These are phyloP conservation scores for Tetradesmus lagerheimii DNA, from an alignment of 139 green algal genomes.

Conservation along the genomic window DNA sequence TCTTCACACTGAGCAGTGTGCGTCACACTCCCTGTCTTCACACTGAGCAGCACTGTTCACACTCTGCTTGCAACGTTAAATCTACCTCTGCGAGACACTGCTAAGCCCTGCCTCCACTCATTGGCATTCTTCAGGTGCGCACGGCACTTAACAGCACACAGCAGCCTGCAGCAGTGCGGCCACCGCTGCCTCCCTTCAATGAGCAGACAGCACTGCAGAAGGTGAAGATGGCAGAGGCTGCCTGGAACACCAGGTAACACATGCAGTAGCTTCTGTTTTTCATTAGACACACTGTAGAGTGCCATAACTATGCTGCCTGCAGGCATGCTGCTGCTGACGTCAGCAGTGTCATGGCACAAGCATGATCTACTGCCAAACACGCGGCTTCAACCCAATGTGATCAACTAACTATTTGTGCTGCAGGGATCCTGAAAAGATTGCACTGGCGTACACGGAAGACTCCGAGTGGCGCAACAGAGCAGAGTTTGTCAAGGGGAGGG, in stretches of 20 bases:
- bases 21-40: neutral
- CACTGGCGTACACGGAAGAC: conserved; percentile 70
- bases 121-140: neutral
- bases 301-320: no score
- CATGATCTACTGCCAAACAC: neutral
- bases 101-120: neutral
- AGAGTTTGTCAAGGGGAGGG: conserved; percentile 68
- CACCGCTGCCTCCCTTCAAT: conserved; percentile 48
- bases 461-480: conserved; percentile 73
- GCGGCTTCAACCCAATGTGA: no score
- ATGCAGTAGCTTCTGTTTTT: no score
- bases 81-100: neutral
- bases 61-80: neutral
- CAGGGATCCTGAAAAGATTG: conserved; percentile 59
- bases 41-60: neutral
- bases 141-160: neutral
- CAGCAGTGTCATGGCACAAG: no score
- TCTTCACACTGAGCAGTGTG: neutral
- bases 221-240: conserved; percentile 61
- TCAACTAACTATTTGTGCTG: neutral
- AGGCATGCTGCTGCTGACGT: neutral
- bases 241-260: conserved; percentile 60
- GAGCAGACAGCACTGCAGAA: conserved; percentile 54
- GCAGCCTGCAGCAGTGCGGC: neutral
- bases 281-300: no score